Conservation (phyloP, 768 basidiomycete genomes). For the Collybiopsis confluens region DNA sequence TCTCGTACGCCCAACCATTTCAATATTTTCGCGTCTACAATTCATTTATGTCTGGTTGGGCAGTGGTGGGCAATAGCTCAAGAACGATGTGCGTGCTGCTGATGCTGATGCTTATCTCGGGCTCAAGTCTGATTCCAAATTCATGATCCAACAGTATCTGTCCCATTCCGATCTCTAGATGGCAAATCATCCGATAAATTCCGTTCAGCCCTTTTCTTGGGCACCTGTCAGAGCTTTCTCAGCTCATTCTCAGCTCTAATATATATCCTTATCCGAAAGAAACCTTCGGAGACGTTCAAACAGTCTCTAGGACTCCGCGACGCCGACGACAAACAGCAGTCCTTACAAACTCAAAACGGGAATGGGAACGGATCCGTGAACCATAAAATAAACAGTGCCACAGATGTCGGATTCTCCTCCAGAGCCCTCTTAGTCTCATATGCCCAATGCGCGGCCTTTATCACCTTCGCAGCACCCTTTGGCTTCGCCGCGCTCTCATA, state of each 20-base stretch:
- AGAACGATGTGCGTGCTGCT: constrained; percentile 68
- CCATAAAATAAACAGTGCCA: no score
- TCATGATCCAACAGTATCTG: constrained; percentile 53
- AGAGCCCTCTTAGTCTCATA: constrained; percentile 63
- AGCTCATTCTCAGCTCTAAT: constrained; percentile 72
- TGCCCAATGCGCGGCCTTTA: constrained; percentile 81
- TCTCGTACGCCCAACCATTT: constrained; percentile 51
- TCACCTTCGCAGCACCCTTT: constrained; percentile 90
- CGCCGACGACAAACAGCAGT: constrained; percentile 24
- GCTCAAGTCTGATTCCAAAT: constrained; percentile 5
- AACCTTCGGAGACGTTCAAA: constrained; percentile 44
- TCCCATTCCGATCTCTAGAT: constrained; percentile 73
- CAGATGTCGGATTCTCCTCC: constrained; percentile 32
- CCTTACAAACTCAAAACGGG: neutral
- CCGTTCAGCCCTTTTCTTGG: constrained; percentile 80
- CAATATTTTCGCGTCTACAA: neutral
- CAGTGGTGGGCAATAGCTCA: constrained; percentile 92
- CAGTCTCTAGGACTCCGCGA: constrained; percentile 56
- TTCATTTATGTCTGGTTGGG: constrained; percentile 5
- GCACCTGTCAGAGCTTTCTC: constrained; percentile 78
- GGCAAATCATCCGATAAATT: constrained; percentile 66
- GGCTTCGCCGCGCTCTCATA: constrained; percentile 93
- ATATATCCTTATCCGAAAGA: constrained; percentile 67
- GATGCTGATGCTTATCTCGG: neutral
- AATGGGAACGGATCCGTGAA: constrained; percentile 21